Evolutionary conservation across 352 stramenopile species (phyloP).

Genomic region (Globisporangium okanoganense): DNA sequence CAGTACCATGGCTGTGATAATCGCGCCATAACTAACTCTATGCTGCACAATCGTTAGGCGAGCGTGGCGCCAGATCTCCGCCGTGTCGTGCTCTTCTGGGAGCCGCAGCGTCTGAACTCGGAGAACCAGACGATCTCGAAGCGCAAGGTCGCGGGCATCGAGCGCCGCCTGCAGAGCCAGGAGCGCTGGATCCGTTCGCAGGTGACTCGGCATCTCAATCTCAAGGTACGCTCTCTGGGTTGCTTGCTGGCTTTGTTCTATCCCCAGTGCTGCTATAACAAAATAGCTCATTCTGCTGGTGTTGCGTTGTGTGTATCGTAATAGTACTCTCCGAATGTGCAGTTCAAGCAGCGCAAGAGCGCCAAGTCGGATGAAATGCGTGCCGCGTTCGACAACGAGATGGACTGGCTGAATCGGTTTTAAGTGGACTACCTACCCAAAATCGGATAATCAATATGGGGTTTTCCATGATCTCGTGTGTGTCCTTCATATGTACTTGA

Average conservation of each 20-base stretch:
- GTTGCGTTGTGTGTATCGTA: not conserved
- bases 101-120: constrained; percentile 62
- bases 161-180: constrained; percentile 55
- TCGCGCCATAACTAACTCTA: not conserved
- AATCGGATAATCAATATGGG: too few relatives aligned
- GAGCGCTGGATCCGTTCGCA: constrained; percentile 67
- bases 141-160: constrained; percentile 61
- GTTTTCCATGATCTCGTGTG: not conserved
- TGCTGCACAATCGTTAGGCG: constrained; percentile 23
- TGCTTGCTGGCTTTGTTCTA: not conserved
- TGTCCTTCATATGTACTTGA: too few relatives aligned
- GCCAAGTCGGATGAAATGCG: constrained; percentile 57
- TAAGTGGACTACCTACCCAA: not conserved
- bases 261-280: not conserved
- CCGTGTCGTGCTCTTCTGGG: constrained; percentile 68
- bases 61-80: constrained; percentile 67
- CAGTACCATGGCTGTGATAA: not conserved
- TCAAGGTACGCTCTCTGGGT: constrained; percentile 46
- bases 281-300: not conserved
- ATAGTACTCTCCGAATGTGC: constrained; percentile 73
- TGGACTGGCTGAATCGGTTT: constrained; percentile 72
- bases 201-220: constrained; percentile 71
- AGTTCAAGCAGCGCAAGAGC: constrained; percentile 74
- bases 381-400: constrained; percentile 67
- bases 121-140: constrained; percentile 73